Evolutionary conservation across 75 land plant species (phyloP).

Genomic region (Azolla pinnata): DNA sequence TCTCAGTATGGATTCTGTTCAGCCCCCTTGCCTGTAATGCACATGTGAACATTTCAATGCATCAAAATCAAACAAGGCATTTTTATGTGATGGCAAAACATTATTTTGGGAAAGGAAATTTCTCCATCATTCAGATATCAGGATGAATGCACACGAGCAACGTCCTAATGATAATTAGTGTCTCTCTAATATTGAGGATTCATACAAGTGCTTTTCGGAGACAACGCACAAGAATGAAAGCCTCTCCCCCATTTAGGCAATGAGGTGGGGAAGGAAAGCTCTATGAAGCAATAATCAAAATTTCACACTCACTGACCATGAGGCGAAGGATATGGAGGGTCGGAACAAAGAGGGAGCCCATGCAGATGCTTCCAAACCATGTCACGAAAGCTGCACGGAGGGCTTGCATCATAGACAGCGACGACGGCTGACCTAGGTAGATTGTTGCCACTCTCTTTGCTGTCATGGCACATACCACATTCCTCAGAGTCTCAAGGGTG

Average conservation of each 20-base stretch:
- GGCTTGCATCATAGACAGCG: too few relatives aligned
- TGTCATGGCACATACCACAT: constrained; percentile 21
- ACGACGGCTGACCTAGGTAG: too few relatives aligned
- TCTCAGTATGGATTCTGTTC: constrained; percentile 29
- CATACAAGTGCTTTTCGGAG: not conserved
- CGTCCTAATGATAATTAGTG: too few relatives aligned
- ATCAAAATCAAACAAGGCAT: too few relatives aligned
- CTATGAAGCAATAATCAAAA: not conserved
- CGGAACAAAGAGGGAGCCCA: constrained; percentile 52
- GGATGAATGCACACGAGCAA: too few relatives aligned
- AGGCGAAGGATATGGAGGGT: constrained; percentile 30
- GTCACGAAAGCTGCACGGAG: constrained; percentile 22
- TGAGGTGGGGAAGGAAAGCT: not conserved
- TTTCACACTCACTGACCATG: constrained; percentile 22
- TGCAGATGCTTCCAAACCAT: constrained; percentile 44
- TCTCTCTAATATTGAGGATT: too few relatives aligned
- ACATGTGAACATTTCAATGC: too few relatives aligned
- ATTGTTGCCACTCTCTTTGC: not conserved
- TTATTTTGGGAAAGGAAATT: too few relatives aligned
- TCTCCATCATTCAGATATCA: too few relatives aligned
- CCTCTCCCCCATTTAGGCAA: not conserved
- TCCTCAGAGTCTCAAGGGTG: constrained; percentile 50
- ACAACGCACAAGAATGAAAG: not conserved
- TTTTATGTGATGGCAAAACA: too few relatives aligned
- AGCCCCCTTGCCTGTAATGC: constrained; percentile 26